Evolutionary conservation across 2,329 filamentous ascomycete genomes (phyloP), one percentile per base, ranked within the genome.

Genomic region (Aureobasidium musti): DNA sequence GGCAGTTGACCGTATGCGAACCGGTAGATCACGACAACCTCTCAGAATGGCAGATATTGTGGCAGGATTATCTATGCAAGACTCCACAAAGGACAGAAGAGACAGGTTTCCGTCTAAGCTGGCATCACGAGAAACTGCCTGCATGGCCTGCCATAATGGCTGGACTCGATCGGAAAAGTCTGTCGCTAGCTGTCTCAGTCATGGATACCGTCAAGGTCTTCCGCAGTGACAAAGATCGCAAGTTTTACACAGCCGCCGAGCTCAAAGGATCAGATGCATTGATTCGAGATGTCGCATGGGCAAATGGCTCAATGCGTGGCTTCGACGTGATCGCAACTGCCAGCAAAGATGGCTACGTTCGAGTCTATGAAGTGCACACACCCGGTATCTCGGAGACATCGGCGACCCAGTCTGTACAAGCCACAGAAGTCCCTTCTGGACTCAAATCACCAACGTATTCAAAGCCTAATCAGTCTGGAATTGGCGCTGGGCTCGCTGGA

Each of bases 321-420:
- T 94, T 91, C 76, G 95, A 99, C 76, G 85, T 94, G 67, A 85
- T 98, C 72, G 95, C 94, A 3, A 96, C 93, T 6, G 94, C 92
- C 2, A 95, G 91, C 75, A 96, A 96, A 77, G 95, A 99, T 75
- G 94, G 95, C 3, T 89, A 87, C 72, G 87, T 97, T 47, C 86
- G 94, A 47, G 89, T 99, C n/a, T 97, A 96, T 74, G 88, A 94
- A 72, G 77, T 96, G 21, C 86, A 88, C 41, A 90, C 89, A 72
- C 69, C 79, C 74, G 68, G 80, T 77, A 68, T 84, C 79, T 72
- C 83, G 76, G 54, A 83, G 79, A 6, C 87, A 82, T 65, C 70
- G 6, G 72, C 72, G 7, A 26, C 54, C 3, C 8, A 39, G 28
- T 8, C 28, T 14, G 30, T 53, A 57, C 11, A 49, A 6, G 17